These are phyloP conservation scores for Dactylellina parvicollis DNA, from an alignment of 2,329 filamentous ascomycete genomes.

Conservation along the genomic window DNA sequence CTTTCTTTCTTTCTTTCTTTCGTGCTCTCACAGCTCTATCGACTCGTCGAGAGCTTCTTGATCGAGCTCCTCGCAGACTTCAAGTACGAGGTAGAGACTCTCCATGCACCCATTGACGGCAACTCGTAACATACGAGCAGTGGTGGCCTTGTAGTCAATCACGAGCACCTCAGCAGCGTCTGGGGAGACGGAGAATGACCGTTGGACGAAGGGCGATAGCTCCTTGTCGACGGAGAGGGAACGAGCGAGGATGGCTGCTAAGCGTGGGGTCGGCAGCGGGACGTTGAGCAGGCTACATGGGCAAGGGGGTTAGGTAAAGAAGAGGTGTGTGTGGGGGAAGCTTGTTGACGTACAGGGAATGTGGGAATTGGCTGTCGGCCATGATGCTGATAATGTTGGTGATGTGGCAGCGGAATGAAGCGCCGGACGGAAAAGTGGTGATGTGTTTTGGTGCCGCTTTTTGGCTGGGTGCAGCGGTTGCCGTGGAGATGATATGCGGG, in stretches of 20 bases:
- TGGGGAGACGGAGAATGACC: slow-evolving; percentile 67
- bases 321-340: slow-evolving; percentile 21
- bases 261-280: slow-evolving; percentile 82
- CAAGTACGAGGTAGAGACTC: slow-evolving; percentile 81
- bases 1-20: too few species aligned
- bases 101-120: slow-evolving; percentile 97
- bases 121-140: slow-evolving; percentile 94
- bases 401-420: slow-evolving; percentile 20
- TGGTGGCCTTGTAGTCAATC: slow-evolving; percentile 84
- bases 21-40: slow-evolving; percentile 29
- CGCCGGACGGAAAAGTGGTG: neutral
- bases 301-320: slow-evolving; percentile 17
- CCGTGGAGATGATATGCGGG: slow-evolving; percentile 13
- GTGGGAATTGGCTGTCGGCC: slow-evolving; percentile 22
- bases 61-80: slow-evolving; percentile 79
- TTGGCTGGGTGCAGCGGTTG: slow-evolving; percentile 13
- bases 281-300: slow-evolving; percentile 73
- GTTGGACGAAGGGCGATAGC: slow-evolving; percentile 81
- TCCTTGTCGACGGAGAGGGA: slow-evolving; percentile 83
- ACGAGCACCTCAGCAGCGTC: slow-evolving; percentile 61
- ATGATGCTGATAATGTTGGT: slow-evolving; percentile 6
- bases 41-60: slow-evolving; percentile 22
- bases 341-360: slow-evolving; percentile 46
- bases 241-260: slow-evolving; percentile 75
- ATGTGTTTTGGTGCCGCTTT: neutral